Base-by-base conservation (phyloP, 805 yeast species). In the Starmerella sirachaensis region DNA sequence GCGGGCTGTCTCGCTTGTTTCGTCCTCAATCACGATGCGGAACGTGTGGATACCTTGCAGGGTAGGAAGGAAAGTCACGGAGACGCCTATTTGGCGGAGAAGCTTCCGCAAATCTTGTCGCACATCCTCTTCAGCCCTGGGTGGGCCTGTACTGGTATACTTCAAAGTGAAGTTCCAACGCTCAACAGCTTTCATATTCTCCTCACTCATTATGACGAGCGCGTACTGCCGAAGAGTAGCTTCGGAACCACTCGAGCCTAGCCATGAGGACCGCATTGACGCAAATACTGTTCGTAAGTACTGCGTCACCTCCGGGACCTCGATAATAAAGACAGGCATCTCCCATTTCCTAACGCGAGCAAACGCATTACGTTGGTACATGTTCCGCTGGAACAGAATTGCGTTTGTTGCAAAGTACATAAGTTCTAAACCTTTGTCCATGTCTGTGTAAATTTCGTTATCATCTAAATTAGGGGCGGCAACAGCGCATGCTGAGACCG, bases 351-450 rank as follows among this genome's bases (percentile, higher is more conserved):
- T 69, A 2, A 82, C 84, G 1, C 76, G 66, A 35, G 69, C 69
- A 58, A 88, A 86, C 54, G 84, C 94, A 45, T 81, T 93, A 3
- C 81, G 68, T 0, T 94, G 94, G 51, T 86, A 86, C 14, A 86
- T 76, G 0, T 93, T 94, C 36, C 97, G 63, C 56, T 88, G 96
- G 56, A 78, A 86, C 5, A 88, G 67, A 18, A 86, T 81, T 33
- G 77, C 73, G 53, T 83, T 78, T 37, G 86, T 76, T 37, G 88
- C 72, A 55, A 74, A 82, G 50, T 82, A 80, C 51, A 86, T 82
- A 59, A 81, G 84, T 58, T 84, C 95, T 0, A 88, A 8, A n/a
- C n/a, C n/a, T n/a, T n/a, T n/a, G n/a, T n/a, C n/a, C n/a, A n/a
- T n/a, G n/a, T n/a, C n/a, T n/a, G n/a, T n/a, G n/a, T n/a, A n/a